Conservation (phyloP, 2,329 filamentous ascomycete genomes). For the Aureobasidium sp. region DNA sequence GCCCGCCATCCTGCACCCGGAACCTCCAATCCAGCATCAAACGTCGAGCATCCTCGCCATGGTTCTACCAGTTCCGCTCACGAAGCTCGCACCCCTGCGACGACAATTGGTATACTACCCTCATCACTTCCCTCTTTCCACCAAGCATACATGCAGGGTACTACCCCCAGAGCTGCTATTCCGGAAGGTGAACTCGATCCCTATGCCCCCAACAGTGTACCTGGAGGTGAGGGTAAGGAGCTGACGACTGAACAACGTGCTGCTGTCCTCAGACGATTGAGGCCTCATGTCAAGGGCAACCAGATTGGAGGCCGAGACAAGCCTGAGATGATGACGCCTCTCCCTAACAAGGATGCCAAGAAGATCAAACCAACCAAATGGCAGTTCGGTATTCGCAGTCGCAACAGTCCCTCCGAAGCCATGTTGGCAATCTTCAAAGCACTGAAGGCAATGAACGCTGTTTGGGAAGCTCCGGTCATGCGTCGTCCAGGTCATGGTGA, state of each 20-base stretch:
- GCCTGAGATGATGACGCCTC: conserved; percentile 60
- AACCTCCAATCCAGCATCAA: conserved; percentile 22
- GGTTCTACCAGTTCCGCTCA: conserved; percentile 47
- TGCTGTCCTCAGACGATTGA: conserved; percentile 81
- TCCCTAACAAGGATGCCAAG: conserved; percentile 46
- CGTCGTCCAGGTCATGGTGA: conserved; percentile 36
- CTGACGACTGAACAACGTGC: conserved; percentile 73
- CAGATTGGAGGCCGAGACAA: conserved; percentile 35
- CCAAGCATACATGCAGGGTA: conserved; percentile 85
- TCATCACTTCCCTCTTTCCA: conserved; percentile 94
- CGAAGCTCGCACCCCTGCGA: conserved; percentile 54
- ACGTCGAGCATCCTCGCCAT: conserved; percentile 46
- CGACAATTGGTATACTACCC: conserved; percentile 91
- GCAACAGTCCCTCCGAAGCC: conserved; percentile 94
- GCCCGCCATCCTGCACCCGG: conserved; percentile 25
- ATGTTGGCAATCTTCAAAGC: conserved; percentile 97
- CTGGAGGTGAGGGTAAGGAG: conserved; percentile 32
- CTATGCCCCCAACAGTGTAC: conserved; percentile 43
- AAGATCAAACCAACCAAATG: conserved; percentile 87
- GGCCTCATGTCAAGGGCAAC: conserved; percentile 80
- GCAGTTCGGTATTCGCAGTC: conserved; percentile 97
- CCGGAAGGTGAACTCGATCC: conserved; percentile 56
- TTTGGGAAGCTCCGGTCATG: conserved; percentile 73
- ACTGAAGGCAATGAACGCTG: conserved; percentile 85
- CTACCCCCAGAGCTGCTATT: conserved; percentile 39